Conservation (phyloP, 202 grass and related monocot species). For the Saccharum hybrid region DNA sequence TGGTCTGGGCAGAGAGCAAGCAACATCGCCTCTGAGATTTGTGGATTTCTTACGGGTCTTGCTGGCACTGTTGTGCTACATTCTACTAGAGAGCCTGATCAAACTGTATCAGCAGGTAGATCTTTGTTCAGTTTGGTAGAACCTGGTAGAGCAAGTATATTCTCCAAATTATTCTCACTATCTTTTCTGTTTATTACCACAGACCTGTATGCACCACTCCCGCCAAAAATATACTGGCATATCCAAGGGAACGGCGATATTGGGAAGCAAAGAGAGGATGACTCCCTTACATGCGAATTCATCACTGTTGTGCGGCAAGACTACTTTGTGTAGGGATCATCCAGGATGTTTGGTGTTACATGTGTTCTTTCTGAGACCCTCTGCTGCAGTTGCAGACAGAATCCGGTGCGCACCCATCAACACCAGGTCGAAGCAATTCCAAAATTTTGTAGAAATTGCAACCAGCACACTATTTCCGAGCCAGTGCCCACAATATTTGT, state of each 20-base stretch:
- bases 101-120: slow-evolving; percentile 69
- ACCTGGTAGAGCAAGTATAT: background rate
- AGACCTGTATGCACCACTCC: slow-evolving; percentile 83
- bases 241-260: slow-evolving; percentile 86
- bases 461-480: background rate
- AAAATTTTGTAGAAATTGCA: slow-evolving; percentile 48
- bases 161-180: background rate
- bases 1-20: slow-evolving; percentile 97
- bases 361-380: slow-evolving; percentile 7
- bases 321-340: slow-evolving; percentile 73
- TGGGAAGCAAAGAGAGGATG: slow-evolving; percentile 70
- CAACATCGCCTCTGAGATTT: slow-evolving; percentile 80
- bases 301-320: slow-evolving; percentile 80
- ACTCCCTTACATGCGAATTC: slow-evolving; percentile 72
- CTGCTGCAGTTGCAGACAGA: background rate
- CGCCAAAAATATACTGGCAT: slow-evolving; percentile 94
- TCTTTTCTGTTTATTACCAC: slow-evolving; percentile 35
- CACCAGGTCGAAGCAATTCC: slow-evolving; percentile 3
- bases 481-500: background rate
- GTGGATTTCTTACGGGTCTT: slow-evolving; percentile 90
- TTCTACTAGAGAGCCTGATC: slow-evolving; percentile 87
- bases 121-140: slow-evolving; percentile 25
- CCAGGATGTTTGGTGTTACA: background rate
- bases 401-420: background rate
- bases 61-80: slow-evolving; percentile 82